Evolutionary conservation across 2,329 filamentous ascomycete species (phyloP), one percentile per base, ranked within the genome.

Genomic region (Gliomastix tumulicola): DNA sequence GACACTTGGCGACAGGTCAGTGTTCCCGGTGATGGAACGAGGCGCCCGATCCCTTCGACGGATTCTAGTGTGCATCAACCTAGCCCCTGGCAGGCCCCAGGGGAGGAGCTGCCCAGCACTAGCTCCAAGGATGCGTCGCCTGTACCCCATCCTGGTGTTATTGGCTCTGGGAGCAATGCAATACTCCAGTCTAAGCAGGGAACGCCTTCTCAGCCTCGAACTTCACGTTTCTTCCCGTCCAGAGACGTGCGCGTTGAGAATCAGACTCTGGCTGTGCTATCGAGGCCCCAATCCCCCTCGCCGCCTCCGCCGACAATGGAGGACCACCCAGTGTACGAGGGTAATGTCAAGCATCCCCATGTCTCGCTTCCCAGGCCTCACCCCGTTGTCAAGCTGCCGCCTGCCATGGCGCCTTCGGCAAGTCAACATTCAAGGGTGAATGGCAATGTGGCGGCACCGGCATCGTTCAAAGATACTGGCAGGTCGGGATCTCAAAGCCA

Each of bases 331-430:
- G 84, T 74, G 3, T 86, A 84, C 45, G 77, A 81, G 46, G 81
- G 83, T 21, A 76, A 86, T 48, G 66, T 63, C 2, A 62, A 63
- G 22, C 77, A 74, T 40, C 84, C 85, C 4, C 73, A 81, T 39
- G 84, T 89, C 7, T 79, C 76, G 23, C 62, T 89, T 8, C 85
- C 85, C 0, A 75, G 68, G 25, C 77, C 79, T 7, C 72, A 82
- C 37, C 86, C 87, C 21, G 74, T 88, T 19, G 89, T 97, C 11
- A 88, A 82, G 53, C 71, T 97, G 5, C 89, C 87, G 4, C 87
- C 85, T 7, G 51, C 66, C 7, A 41, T 52, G 43, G n/a, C n/a
- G n/a, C n/a, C n/a, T n/a, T n/a, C n/a, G n/a, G n/a, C n/a, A n/a
- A n/a, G n/a, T n/a, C n/a, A n/a, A n/a, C n/a, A n/a, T n/a, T n/a